Base-by-base conservation (phyloP, 2,329 filamentous ascomycete genomes). In the Aspergillus sp. region DNA sequence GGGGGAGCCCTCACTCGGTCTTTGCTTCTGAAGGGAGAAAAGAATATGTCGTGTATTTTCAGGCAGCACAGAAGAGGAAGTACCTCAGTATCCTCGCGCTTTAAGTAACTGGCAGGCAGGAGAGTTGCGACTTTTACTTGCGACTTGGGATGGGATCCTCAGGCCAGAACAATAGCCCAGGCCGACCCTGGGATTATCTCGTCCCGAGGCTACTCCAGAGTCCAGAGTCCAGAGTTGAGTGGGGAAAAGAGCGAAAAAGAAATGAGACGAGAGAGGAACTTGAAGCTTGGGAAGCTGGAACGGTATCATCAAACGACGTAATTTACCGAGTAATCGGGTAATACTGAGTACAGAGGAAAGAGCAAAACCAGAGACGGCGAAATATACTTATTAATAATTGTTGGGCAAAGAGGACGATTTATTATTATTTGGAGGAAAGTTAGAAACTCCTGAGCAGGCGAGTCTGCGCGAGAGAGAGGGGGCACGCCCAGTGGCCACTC, bases 1-100 rank as follows among this genome's bases (percentile, higher is more conserved):
- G 7, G 9, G 26, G 26, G 26, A 30, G 26, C 26, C 11, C 26
- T 44, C 30, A 36, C 26, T 41, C 24, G 22, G 22, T n/a, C 22
- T 34, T 48, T 36, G 24, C 26, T 52, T 32, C 11, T 30, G n/a
- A 39, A 30, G 8, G 38, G 26, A 42, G 41, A 17, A 51, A 32
- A 20, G 48, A 42, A 56, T 56, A 52, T 56, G 48, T 42, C 34
- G 54, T 56, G 54, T 56, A 56, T 56, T 52, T 52, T 49, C 42
- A 43, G 50, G 30, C 51, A 39, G 43, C 42, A 53, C 22, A 30
- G 42, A 45, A 7, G 44, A 30, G 48, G 39, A 36, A 36, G 34
- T 36, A 9, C 26, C 26, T 30, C 9, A 36, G 34, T 36, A 36
- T 36, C 43, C 26, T n/a, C n/a, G 43, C 34, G 15, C 12, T 17